These are phyloP conservation scores for Coniochaeta sp. DNA, from an alignment of 2,329 filamentous ascomycete genomes.

Conservation along the genomic window DNA sequence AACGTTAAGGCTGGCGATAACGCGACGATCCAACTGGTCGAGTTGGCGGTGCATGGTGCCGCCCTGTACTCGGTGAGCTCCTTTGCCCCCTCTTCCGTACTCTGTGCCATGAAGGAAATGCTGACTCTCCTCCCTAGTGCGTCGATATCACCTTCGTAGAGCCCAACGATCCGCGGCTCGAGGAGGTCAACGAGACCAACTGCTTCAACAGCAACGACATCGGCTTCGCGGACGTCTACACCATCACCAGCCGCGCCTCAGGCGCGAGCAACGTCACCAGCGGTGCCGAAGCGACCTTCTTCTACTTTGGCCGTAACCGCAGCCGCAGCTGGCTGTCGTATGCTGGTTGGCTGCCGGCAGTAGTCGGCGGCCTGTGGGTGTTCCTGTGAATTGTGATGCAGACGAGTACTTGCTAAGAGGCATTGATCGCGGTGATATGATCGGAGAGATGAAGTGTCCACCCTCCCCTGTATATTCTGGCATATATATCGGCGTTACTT, in stretches of 20 bases:
- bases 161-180: constrained; percentile 58
- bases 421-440: background rate
- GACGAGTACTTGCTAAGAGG: no score
- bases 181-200: constrained; percentile 69
- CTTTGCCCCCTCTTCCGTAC: background rate
- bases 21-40: constrained; percentile 84
- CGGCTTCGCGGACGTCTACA: constrained; percentile 71
- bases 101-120: background rate
- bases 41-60: constrained; percentile 76
- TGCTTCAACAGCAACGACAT: constrained; percentile 84
- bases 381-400: constrained; percentile 21
- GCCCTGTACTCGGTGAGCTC: constrained; percentile 68
- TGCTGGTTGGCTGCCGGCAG: constrained; percentile 36
- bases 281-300: constrained; percentile 15
- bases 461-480: background rate
- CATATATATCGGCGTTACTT: background rate
- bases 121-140: constrained; percentile 48
- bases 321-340: constrained; percentile 25
- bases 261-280: constrained; percentile 26
- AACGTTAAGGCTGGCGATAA: constrained; percentile 74
- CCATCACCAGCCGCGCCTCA: constrained; percentile 44
- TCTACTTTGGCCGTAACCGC: constrained; percentile 17
- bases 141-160: constrained; percentile 91
- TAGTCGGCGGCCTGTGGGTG: constrained; percentile 29
- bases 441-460: background rate